A percentile compares a stretch with the other conserved stretches of the same genome.
Evolutionary conservation across 108 stramenopile species (phyloP).

Genomic region (Nitzschia putrida): DNA sequence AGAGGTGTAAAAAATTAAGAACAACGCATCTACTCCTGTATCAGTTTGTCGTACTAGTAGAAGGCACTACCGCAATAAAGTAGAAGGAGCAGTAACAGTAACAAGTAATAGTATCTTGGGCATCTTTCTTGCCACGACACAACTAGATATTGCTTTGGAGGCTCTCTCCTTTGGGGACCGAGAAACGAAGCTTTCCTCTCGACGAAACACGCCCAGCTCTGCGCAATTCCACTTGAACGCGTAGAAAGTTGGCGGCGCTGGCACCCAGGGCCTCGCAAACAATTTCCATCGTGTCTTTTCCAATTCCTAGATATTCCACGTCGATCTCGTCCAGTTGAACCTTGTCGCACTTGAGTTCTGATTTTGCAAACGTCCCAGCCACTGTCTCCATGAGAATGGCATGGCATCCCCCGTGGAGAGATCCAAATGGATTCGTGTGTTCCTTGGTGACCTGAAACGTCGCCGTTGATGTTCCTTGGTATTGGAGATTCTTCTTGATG

Average conservation of each 20-base stretch:
- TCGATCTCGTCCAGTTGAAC: constrained; percentile 9
- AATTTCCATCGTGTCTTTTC: neutral
- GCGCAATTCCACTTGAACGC: neutral
- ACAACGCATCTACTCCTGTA: too few relatives aligned
- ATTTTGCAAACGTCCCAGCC: constrained; percentile 3
- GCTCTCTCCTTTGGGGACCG: neutral
- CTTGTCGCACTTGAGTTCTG: neutral
- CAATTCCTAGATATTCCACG: constrained; percentile 11
- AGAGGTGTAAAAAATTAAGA: too few relatives aligned
- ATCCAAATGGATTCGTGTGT: constrained; percentile 31
- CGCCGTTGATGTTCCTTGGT: neutral
- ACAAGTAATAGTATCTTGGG: too few relatives aligned
- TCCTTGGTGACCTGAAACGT: constrained; percentile 12
- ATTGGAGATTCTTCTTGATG: neutral
- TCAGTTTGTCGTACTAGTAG: too few relatives aligned
- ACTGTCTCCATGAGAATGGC: constrained; percentile 29
- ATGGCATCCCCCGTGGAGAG: constrained; percentile 29
- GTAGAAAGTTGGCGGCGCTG: neutral
- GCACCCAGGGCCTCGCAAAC: constrained; percentile 6
- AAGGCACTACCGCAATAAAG: too few relatives aligned
- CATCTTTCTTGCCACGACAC: too few relatives aligned
- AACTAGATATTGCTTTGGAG: too few relatives aligned
- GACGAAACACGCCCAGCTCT: neutral
- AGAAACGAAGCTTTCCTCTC: neutral
- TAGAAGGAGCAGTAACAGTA: too few relatives aligned